A percentile compares a stretch with the other conserved stretches of the same genome.
phyloP scores from a whole-genome alignment of 768 basidiomycete species.

The Russula compacta region DNA sequence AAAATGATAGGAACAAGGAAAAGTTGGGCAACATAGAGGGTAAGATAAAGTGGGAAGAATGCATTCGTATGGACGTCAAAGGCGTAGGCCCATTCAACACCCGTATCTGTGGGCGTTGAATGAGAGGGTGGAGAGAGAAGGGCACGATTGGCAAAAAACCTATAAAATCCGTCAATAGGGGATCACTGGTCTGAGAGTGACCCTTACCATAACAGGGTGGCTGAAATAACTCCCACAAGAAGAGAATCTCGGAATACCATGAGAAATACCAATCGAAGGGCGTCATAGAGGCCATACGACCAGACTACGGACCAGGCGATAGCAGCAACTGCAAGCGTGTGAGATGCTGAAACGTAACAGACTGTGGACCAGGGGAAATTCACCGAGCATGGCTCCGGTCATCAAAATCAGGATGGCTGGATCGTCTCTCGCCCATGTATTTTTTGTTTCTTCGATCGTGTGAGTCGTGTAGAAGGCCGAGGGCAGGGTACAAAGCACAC shows the following conservation, averaged over 20 bases:
- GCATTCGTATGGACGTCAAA: conserved; percentile 97
- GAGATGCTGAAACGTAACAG: not conserved
- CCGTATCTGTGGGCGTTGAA: conserved; percentile 57
- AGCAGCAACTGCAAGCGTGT: conserved; percentile 50
- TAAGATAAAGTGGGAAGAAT: conserved; percentile 90
- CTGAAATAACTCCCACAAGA: conserved; percentile 60
- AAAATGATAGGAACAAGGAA: conserved; percentile 78
- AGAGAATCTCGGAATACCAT: conserved; percentile 92
- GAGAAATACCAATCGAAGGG: conserved; percentile 55
- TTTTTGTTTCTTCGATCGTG: conserved; percentile 73
- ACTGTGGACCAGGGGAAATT: conserved; percentile 18
- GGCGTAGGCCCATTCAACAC: conserved; percentile 88
- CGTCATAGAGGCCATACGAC: conserved; percentile 45
- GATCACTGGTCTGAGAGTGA: not conserved
- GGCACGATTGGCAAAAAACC: conserved; percentile 64
- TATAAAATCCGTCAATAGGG: conserved; percentile 24
- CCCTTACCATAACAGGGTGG: conserved; percentile 68
- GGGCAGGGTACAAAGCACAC: conserved; percentile 24
- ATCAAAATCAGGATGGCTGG: conserved; percentile 90
- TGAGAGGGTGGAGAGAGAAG: conserved; percentile 66
- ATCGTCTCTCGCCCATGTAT: conserved; percentile 96
- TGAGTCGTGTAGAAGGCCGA: not conserved
- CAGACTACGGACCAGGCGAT: conserved; percentile 84
- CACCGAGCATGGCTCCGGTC: conserved; percentile 66
- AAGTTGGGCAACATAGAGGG: conserved; percentile 82